Evolutionary conservation across 306 rosid species (phyloP), one percentile per base, ranked within the genome.

Genomic region (Aeschynomene evenia): DNA sequence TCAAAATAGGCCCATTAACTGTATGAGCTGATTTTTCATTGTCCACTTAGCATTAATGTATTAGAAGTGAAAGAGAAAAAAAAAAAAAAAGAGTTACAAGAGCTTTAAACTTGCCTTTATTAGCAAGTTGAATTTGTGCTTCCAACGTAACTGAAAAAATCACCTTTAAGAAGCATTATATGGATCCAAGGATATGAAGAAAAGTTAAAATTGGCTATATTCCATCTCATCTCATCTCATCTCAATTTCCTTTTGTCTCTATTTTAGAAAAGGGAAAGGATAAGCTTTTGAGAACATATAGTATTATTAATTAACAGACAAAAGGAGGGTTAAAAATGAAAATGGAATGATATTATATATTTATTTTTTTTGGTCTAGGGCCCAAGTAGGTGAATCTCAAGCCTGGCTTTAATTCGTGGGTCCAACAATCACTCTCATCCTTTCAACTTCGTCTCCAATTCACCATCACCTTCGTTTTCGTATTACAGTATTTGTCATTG

Each of bases 341-440:
- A 31, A 54, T 63, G 36, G 1, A 52, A 54, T 66, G 9, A 11
- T 54, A 18, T 65, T 46, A n/a, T n/a, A n/a, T n/a, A n/a, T n/a
- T n/a, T n/a, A n/a, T n/a, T n/a, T n/a, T n/a, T n/a, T n/a, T n/a
- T n/a, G 51, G 48, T 54, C 9, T 72, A 21, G 0, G 49, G 55
- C 49, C 36, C 63, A 77, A 72, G 66, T 64, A 55, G 85, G 79
- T 68, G 79, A 73, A 73, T 77, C 61, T 26, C 1, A 53, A 82
- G 75, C 58, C 26, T 50, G 46, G 29, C 71, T 73, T 82, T 64
- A 82, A 74, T 69, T 42, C 57, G 77, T 65, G 78, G 82, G 85
- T 63, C 82, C 77, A 51, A 64, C 68, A 0, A 73, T 82, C 82
- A 49, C 77, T 73, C 66, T 81, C 80, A 64, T 73, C 74, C 37